These are phyloP conservation scores for Aspergillus hancockii DNA, from an alignment of 495 filamentous ascomycete species.

Conservation along the genomic window DNA sequence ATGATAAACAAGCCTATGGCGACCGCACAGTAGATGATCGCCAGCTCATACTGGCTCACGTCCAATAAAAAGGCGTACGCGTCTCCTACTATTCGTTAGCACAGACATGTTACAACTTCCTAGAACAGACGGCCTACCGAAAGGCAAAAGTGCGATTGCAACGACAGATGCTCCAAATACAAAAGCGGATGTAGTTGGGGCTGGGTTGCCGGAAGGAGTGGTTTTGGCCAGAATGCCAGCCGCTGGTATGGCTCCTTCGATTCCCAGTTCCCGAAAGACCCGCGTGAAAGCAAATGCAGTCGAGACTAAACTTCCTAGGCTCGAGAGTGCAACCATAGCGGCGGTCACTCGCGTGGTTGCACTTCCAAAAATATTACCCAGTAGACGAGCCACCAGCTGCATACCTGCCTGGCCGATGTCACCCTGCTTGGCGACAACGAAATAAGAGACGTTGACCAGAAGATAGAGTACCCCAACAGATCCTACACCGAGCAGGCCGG, in stretches of 20 bases:
- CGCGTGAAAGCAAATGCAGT: not conserved
- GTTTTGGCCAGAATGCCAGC: not conserved
- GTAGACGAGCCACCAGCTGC: not conserved
- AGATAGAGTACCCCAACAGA: not conserved
- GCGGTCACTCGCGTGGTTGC: not conserved
- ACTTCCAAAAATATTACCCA: not conserved
- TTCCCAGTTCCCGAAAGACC: not conserved
- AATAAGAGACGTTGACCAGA: constrained; percentile 1
- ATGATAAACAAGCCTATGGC: constrained; percentile 11
- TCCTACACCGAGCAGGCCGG: not conserved
- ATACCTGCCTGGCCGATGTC: not conserved
- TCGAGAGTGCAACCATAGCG: constrained; percentile 1
- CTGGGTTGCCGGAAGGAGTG: not conserved
- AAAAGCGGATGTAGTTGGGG: not conserved
- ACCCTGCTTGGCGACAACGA: not conserved
- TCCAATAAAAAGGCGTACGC: constrained; percentile 7
- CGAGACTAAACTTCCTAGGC: not conserved
- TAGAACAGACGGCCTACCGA: not conserved
- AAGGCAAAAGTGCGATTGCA: not conserved
- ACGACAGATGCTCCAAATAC: not conserved
- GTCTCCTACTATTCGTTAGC: constrained; percentile 1
- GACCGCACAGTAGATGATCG: constrained; percentile 3
- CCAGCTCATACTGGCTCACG: constrained; percentile 3
- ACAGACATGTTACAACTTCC: not conserved
- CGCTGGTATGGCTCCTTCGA: not conserved